Evolutionary conservation across 2,329 filamentous ascomycete genomes (phyloP).

Genomic region (Pseudopithomyces maydicus): DNA sequence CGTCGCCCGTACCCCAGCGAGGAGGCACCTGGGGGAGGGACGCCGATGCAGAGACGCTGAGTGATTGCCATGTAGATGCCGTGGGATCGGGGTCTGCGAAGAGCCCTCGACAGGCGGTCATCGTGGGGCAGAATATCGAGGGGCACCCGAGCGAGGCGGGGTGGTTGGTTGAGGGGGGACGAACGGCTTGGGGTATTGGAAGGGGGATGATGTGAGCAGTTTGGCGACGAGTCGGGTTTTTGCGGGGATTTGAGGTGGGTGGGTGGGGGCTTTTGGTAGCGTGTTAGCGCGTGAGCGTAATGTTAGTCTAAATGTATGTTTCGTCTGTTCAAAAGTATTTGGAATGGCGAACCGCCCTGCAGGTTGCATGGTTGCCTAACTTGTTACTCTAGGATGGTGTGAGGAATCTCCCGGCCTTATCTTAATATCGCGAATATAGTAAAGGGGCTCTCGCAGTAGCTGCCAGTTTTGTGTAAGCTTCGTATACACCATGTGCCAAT

Average conservation of each 20-base stretch:
- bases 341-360: no score
- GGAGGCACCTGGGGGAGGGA: not conserved
- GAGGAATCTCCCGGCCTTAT: no score
- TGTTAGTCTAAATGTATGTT: no score
- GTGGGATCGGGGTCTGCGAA: not conserved
- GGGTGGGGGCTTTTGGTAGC: not conserved
- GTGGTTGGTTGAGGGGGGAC: not conserved
- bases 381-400: no score
- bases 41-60: not conserved
- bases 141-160: constrained; percentile 5
- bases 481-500: no score
- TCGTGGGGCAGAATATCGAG: not conserved
- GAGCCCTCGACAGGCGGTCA: not conserved
- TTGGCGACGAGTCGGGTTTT: constrained; percentile 6
- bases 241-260: not conserved
- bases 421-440: no score
- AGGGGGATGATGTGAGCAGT: constrained; percentile 5
- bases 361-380: no score
- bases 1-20: not conserved
- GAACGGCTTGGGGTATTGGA: constrained; percentile 7
- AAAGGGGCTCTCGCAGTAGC: no score
- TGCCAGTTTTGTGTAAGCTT: no score
- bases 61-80: not conserved
- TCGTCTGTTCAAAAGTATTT: no score
- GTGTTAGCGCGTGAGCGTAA: no score